phyloP scores from a whole-genome alignment of 768 basidiomycete species.

The Dioszegia aurantiaca region DNA sequence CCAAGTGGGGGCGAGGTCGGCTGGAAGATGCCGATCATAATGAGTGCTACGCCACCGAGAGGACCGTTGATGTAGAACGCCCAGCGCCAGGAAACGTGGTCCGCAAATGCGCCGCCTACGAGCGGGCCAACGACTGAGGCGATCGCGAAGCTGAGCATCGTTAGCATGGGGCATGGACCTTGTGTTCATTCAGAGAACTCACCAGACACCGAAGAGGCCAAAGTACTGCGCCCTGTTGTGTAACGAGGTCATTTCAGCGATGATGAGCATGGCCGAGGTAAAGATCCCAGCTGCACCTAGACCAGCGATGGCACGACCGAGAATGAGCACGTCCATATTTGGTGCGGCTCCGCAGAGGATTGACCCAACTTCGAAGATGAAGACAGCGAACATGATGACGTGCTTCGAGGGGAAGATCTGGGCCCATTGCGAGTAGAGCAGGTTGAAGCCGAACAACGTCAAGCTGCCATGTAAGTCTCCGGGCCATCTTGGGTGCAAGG shows the following conservation, averaged over 20 bases:
- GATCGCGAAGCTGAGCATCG: conserved; percentile 50
- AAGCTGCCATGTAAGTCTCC: conserved; percentile 30
- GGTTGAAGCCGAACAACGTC: conserved; percentile 48
- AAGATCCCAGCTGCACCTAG: conserved; percentile 56
- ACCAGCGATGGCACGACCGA: conserved; percentile 57
- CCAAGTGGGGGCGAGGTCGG: conserved; percentile 42
- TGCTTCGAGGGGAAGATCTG: conserved; percentile 50
- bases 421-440: conserved; percentile 46
- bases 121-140: conserved; percentile 58
- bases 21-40: conserved; percentile 34
- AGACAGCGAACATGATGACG: conserved; percentile 45
- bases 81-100: conserved; percentile 57
- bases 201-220: conserved; percentile 48
- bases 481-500: too few species aligned
- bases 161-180: neutral
- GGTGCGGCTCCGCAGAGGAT: conserved; percentile 55
- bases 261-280: conserved; percentile 36
- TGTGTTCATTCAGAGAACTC: conserved; percentile 13
- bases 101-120: conserved; percentile 57
- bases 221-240: conserved; percentile 43
- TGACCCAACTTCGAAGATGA: conserved; percentile 57
- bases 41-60: conserved; percentile 39
- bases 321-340: conserved; percentile 44
- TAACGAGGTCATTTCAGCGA: conserved; percentile 44
- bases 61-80: conserved; percentile 56